Evolutionary conservation across 2,329 filamentous ascomycete genomes (phyloP).

Genomic region (Fusarium aywerte): DNA sequence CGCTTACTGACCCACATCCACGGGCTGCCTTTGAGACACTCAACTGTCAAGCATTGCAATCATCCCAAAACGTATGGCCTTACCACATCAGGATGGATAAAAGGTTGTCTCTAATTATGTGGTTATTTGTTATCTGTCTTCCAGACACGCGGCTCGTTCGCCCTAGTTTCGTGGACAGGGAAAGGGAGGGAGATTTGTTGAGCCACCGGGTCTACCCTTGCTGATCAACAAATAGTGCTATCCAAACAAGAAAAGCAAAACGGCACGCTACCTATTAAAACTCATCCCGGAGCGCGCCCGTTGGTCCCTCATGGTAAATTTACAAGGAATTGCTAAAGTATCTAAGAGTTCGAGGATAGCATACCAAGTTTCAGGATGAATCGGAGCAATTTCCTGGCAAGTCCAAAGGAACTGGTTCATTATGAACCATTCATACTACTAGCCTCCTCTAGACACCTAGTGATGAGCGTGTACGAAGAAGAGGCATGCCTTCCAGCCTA

Average conservation of each 20-base stretch:
- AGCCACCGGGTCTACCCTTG: constrained; percentile 16
- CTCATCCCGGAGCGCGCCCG: not conserved
- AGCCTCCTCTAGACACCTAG: constrained; percentile 13
- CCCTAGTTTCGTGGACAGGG: constrained; percentile 21
- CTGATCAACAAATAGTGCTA: not conserved
- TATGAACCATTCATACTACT: constrained; percentile 2
- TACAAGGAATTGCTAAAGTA: constrained; percentile 1
- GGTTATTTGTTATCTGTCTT: not conserved
- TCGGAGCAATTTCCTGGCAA: constrained; percentile 29
- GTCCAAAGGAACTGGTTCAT: constrained; percentile 4
- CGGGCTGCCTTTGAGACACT: constrained; percentile 14
- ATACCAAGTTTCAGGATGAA: constrained; percentile 33
- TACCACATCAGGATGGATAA: not conserved
- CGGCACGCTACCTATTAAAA: not conserved
- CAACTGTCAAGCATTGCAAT: constrained; percentile 1
- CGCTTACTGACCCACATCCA: not conserved
- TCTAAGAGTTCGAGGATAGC: constrained; percentile 8
- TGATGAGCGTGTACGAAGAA: constrained; percentile 24
- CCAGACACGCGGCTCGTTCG: constrained; percentile 28
- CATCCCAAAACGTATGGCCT: constrained; percentile 5
- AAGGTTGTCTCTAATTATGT: not conserved
- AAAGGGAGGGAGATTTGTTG: constrained; percentile 17
- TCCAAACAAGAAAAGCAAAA: not conserved
- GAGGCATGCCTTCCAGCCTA: constrained; percentile 27
- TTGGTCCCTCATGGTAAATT: not conserved